Base-by-base conservation (phyloP, 2,329 filamentous ascomycete species). In the Aspergillus pseudonomiae region DNA sequence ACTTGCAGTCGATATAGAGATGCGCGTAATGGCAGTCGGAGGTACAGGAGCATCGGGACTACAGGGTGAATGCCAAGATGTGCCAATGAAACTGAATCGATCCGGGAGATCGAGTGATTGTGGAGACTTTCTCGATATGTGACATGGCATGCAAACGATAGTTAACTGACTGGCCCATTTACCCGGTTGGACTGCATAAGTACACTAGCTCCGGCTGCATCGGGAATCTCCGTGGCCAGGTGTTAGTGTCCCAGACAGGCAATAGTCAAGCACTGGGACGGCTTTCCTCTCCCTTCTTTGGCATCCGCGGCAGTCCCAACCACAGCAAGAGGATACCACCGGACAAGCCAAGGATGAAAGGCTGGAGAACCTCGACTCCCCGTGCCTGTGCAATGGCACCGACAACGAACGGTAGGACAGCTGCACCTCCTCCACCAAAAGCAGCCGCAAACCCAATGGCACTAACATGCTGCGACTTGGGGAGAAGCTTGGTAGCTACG, bases 371-470 rank as follows among this genome's bases (percentile, higher is more conserved):
- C 72, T 83, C 75, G 11, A 88, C 86, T 14, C 86, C 86, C 65
- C 82, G 84, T 2, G 81, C 79, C 72, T 88, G 84, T 5, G 79
- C 80, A 63, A 82, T 75, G 1, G 80, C 80, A 21, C 79, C 79
- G 0, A 81, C 75, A 0, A 73, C 74, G 63, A 82, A 81, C 1
- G 79, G 79, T 39, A 81, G 71, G 28, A 78, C 69, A 1, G 75
- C 74, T 1, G 88, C 91, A 0, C 92, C 92, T 1, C 84, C 85
- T 0, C 91, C 89, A 3, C 92, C 92, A 74, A 94, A 88, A 0
- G 91, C 91, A 1, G 91, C 88, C 0, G 89, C 89, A 70, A 95
- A 94, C 0, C 92, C 91, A 64, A 95, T 92, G 0, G 88, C 88
- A 21, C 86, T 86, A 45, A 95, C 90, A 70, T 95, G 92, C 30